Evolutionary conservation across 1,284 basidiomycete genomes (phyloP).

Genomic region (Sutorius eximius): DNA sequence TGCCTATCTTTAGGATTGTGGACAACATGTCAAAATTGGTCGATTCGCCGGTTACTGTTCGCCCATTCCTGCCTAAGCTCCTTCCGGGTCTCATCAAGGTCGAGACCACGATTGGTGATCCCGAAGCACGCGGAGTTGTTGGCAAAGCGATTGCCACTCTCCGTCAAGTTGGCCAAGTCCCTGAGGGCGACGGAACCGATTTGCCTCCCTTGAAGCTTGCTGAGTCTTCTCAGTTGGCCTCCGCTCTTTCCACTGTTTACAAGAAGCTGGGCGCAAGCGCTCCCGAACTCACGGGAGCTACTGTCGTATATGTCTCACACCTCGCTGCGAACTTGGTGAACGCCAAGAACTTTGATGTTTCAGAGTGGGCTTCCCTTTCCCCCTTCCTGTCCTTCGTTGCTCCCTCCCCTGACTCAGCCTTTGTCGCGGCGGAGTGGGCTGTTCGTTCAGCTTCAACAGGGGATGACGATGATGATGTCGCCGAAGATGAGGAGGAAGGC

Average conservation of each 20-base stretch:
- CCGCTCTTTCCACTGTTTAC: constrained; percentile 73
- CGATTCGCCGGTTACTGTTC: constrained; percentile 91
- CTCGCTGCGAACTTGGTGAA: constrained; percentile 88
- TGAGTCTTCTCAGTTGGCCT: constrained; percentile 65
- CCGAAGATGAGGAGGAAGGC: constrained; percentile 93
- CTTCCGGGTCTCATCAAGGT: constrained; percentile 95
- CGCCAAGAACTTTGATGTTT: constrained; percentile 87
- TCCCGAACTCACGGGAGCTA: constrained; percentile 59
- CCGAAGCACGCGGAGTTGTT: constrained; percentile 90
- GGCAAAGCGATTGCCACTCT: constrained; percentile 89
- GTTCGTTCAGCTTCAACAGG: constrained; percentile 86
- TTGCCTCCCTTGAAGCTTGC: constrained; percentile 80
- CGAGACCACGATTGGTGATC: constrained; percentile 89
- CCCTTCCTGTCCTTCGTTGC: constrained; percentile 75
- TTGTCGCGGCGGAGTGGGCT: constrained; percentile 82
- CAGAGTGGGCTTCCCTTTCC: constrained; percentile 84
- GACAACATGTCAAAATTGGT: constrained; percentile 99
- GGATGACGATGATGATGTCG: constrained; percentile 65
- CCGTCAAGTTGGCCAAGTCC: constrained; percentile 89
- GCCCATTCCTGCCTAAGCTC: constrained; percentile 94
- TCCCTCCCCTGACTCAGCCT: constrained; percentile 63
- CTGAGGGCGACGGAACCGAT: constrained; percentile 82
- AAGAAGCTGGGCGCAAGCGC: constrained; percentile 73
- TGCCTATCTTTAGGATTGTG: constrained; percentile 61
- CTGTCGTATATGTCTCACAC: constrained; percentile 71